Conservation (phyloP, 2,329 filamentous ascomycete species). For the Alternaria burnsii region DNA sequence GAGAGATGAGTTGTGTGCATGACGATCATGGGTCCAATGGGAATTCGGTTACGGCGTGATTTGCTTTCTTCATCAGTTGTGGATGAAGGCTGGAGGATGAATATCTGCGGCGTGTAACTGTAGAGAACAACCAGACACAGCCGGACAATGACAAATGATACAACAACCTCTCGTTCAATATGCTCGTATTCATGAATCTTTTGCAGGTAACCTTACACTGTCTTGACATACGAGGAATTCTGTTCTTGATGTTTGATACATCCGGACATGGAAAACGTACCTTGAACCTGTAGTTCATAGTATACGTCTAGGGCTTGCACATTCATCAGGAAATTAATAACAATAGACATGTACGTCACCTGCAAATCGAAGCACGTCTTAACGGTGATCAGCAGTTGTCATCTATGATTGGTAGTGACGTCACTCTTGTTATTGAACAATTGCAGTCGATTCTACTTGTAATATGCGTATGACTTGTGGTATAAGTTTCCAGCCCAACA, state of each 20-base stretch:
- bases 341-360: background rate
- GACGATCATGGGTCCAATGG: conserved; percentile 46
- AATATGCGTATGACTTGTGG: conserved; percentile 6
- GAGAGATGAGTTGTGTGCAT: conserved; percentile 31
- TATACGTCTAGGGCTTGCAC: background rate
- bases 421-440: background rate
- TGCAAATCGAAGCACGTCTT: background rate
- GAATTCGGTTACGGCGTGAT: conserved; percentile 50
- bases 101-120: conserved; percentile 34
- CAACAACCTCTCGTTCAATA: conserved; percentile 14
- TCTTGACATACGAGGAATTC: background rate
- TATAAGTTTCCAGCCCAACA: conserved; percentile 6
- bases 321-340: background rate
- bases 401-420: background rate
- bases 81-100: conserved; percentile 41
- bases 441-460: background rate
- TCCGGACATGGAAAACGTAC: background rate
- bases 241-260: background rate
- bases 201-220: background rate
- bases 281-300: background rate
- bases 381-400: background rate
- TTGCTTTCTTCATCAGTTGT: conserved; percentile 48
- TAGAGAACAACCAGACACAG: conserved; percentile 41
- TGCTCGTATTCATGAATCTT: background rate
- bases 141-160: conserved; percentile 48